phyloP scores from a whole-genome alignment of 345 rosid genomes.

The Zanthoxylum bungeanum region DNA sequence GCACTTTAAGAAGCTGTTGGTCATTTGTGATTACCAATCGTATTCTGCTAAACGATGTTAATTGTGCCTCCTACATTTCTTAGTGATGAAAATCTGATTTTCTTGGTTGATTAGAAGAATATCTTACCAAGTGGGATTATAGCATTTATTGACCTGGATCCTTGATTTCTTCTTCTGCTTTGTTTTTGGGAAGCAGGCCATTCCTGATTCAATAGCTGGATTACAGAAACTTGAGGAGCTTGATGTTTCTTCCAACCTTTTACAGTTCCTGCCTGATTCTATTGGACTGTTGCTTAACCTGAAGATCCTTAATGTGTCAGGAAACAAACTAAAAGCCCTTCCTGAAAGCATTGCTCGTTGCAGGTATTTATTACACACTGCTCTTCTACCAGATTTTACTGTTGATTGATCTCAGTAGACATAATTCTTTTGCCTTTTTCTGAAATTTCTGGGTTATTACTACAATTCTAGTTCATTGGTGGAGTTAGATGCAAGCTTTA shows the following conservation, averaged over 20 bases:
- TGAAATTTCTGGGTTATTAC: not conserved
- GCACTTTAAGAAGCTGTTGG: not conserved
- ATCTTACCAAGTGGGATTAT: not conserved
- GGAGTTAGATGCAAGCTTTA: conserved; percentile 89
- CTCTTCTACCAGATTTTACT: not conserved
- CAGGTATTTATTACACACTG: conserved; percentile 34
- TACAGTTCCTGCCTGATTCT: conserved; percentile 69
- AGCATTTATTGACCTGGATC: not conserved
- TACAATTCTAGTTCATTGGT: conserved; percentile 51
- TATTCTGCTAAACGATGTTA: not conserved
- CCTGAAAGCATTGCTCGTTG: conserved; percentile 78
- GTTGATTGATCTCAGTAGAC: not conserved
- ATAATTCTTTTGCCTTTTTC: not conserved
- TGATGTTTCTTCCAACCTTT: conserved; percentile 60
- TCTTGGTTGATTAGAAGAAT: not conserved
- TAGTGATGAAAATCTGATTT: not conserved
- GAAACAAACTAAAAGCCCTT: conserved; percentile 72
- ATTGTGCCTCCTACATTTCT: not conserved
- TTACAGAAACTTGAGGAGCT: conserved; percentile 71
- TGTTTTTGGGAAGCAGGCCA: conserved; percentile 37
- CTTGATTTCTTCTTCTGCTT: not conserved
- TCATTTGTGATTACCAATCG: not conserved
- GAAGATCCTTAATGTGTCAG: conserved; percentile 57
- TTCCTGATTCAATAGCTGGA: conserved; percentile 89
- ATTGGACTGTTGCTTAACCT: conserved; percentile 64